phyloP scores from a whole-genome alignment of 129 eudicot genomes.

The Flaveria robusta region DNA sequence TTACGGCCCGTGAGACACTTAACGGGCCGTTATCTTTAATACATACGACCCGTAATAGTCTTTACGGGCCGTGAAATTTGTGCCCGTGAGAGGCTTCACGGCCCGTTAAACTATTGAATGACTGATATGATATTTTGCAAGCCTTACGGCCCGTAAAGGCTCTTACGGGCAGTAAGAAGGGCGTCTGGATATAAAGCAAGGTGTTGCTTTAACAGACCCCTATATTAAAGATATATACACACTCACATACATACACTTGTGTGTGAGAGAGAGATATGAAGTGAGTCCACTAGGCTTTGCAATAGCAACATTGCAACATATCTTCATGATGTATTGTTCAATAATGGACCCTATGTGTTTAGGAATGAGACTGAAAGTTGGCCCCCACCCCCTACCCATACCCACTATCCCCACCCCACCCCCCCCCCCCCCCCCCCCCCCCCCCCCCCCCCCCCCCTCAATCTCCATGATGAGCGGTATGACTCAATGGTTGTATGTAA shows the following conservation, averaged over 20 bases:
- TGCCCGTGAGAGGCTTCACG: too few species aligned
- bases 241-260: background rate
- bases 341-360: constrained; percentile 30
- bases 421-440: background rate
- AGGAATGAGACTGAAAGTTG: constrained; percentile 25
- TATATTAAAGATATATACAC: too few species aligned
- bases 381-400: background rate
- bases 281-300: constrained; percentile 31
- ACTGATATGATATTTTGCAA: too few species aligned
- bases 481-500: constrained; percentile 22
- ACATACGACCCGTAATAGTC: too few species aligned
- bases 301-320: constrained; percentile 36
- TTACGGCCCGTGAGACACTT: too few species aligned
- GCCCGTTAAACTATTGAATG: too few species aligned
- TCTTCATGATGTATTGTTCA: constrained; percentile 34
- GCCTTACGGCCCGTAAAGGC: too few species aligned
- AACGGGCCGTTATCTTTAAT: too few species aligned
- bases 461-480: constrained; percentile 26
- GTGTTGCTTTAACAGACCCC: too few species aligned
- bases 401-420: background rate
- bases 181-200: too few species aligned
- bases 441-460: background rate
- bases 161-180: too few species aligned
- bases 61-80: too few species aligned
- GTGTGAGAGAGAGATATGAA: background rate